Percentiles rank a stretch among this genome's conserved stretches.
phyloP scores from a whole-genome alignment of 441 rosid genomes.

The Croton laevigatus region DNA sequence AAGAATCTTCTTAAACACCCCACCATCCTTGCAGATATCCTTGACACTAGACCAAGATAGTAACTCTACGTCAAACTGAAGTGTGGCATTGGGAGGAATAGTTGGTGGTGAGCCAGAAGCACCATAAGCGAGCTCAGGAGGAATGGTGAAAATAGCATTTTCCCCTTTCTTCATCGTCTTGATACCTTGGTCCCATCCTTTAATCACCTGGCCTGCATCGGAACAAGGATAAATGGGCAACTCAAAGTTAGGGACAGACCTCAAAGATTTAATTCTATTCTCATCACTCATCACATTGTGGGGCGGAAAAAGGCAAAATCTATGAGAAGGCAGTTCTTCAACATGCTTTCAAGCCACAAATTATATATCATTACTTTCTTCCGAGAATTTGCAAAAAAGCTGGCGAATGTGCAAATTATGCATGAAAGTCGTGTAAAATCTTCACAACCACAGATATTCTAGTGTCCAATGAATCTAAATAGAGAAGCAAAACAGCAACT shows the following conservation, averaged over 20 bases:
- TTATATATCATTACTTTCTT: too few relatives aligned
- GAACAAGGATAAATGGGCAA: not conserved
- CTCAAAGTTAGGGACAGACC: too few relatives aligned
- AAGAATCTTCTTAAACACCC: conserved; percentile 75
- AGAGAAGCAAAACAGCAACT: not conserved
- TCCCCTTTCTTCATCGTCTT: conserved; percentile 96
- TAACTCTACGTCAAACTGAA: conserved; percentile 84
- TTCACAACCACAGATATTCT: too few relatives aligned
- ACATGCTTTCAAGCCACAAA: too few relatives aligned
- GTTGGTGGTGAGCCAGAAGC: conserved; percentile 80
- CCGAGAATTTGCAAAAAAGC: too few relatives aligned
- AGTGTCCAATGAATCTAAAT: too few relatives aligned
- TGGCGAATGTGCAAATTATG: too few relatives aligned
- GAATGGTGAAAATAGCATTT: conserved; percentile 80
- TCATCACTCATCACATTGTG: too few relatives aligned
- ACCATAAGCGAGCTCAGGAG: conserved; percentile 82
- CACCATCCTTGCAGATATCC: conserved; percentile 93
- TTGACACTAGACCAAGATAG: conserved; percentile 81
- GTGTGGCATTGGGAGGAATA: conserved; percentile 76
- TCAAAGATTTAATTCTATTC: too few relatives aligned
- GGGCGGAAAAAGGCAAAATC: too few relatives aligned
- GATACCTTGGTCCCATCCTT: conserved; percentile 94
- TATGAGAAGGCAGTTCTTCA: too few relatives aligned
- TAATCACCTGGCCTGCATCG: conserved; percentile 74
- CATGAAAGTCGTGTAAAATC: too few relatives aligned